Conservation (phyloP, 2,329 filamentous ascomycete species). For the Biscogniauxia mediterranea region DNA sequence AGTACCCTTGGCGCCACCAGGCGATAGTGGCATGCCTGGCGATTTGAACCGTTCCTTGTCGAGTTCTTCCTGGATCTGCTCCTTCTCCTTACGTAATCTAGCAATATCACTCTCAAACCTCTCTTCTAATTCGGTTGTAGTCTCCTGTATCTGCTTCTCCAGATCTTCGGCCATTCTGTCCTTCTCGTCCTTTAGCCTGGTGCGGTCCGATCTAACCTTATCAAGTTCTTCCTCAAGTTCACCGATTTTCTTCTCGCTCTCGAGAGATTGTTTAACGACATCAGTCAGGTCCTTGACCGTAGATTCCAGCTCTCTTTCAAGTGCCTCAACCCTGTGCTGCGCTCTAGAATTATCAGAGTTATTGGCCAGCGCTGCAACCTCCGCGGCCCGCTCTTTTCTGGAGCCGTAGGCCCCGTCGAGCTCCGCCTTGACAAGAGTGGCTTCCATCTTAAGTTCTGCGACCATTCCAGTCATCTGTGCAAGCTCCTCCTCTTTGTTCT, state of each 20-base stretch:
- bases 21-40: constrained; percentile 25
- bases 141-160: constrained; percentile 26
- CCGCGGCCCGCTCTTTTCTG: constrained; percentile 56
- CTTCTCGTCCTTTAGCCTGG: constrained; percentile 25
- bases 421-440: constrained; percentile 60
- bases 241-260: constrained; percentile 34
- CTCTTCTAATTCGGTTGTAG: constrained; percentile 24
- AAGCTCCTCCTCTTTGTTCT: constrained; percentile 37
- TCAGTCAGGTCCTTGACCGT: constrained; percentile 32
- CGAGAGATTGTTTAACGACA: constrained; percentile 34
- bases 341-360: constrained; percentile 36
- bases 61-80: constrained; percentile 33
- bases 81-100: constrained; percentile 31
- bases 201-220: constrained; percentile 26
- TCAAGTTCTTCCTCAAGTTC: constrained; percentile 34
- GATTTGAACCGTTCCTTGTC: constrained; percentile 31
- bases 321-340: constrained; percentile 43
- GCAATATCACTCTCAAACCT: constrained; percentile 26
- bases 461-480: constrained; percentile 47
- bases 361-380: constrained; percentile 53
- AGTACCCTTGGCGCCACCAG: constrained; percentile 28
- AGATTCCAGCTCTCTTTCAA: constrained; percentile 68
- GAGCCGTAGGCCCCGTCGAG: constrained; percentile 61
- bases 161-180: constrained; percentile 26
- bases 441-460: constrained; percentile 60